Conservation (phyloP, 345 rosid species). For the Lepidium sativum region DNA sequence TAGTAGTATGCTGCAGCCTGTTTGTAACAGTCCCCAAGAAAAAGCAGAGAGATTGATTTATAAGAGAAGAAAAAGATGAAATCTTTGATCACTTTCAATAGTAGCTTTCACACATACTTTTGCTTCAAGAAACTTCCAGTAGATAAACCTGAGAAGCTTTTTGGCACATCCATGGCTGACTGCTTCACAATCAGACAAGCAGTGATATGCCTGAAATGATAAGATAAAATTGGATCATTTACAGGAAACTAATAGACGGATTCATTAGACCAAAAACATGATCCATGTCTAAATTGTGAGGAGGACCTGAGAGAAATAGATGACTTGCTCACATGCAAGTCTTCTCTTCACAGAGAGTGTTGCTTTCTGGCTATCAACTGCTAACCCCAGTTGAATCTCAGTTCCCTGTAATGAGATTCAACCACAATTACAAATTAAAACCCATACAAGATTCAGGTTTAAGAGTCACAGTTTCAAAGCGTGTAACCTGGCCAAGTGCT, state of each 20-base stretch:
- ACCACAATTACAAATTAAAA: background rate
- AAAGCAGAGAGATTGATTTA: background rate
- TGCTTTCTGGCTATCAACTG: conserved; percentile 83
- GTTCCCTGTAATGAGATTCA: conserved; percentile 54
- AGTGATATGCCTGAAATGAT: conserved; percentile 50
- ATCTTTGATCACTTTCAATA: background rate
- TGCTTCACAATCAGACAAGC: conserved; percentile 51
- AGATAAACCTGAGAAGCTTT: conserved; percentile 72
- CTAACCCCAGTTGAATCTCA: conserved; percentile 91
- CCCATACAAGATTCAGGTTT: background rate
- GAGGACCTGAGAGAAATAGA: conserved; percentile 65
- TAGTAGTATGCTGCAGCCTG: conserved; percentile 93
- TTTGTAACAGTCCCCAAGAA: background rate
- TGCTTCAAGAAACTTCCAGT: conserved; percentile 89
- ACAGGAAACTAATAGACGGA: background rate
- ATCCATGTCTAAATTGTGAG: background rate
- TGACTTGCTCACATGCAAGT: conserved; percentile 80
- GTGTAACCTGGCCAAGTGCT: conserved; percentile 79
- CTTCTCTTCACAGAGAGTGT: conserved; percentile 84
- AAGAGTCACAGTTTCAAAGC: background rate
- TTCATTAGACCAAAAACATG: background rate
- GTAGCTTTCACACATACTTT: conserved; percentile 39
- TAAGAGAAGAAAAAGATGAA: background rate
- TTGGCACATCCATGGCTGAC: conserved; percentile 40
- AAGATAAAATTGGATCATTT: background rate